Percentiles rank a stretch among this genome's conserved stretches.
Conservation (phyloP, 2,329 filamentous ascomycete genomes). For the Penicillium hordei region DNA sequence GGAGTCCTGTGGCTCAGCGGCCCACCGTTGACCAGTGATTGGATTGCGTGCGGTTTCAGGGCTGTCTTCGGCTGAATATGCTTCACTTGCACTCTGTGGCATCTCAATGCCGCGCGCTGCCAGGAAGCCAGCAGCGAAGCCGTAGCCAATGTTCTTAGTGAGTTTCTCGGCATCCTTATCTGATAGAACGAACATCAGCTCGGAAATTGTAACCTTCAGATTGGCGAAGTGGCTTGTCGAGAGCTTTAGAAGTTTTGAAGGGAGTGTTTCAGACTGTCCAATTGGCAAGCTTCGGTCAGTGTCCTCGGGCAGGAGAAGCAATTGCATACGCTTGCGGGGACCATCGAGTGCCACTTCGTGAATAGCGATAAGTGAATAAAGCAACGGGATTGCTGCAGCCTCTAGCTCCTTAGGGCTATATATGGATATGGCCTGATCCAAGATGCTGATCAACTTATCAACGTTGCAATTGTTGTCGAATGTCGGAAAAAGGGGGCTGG, state of each 20-base stretch:
- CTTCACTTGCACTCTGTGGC: slow-evolving; percentile 64
- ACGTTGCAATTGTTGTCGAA: slow-evolving; percentile 59
- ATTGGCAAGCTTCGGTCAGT: slow-evolving; percentile 75
- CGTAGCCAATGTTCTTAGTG: slow-evolving; percentile 90
- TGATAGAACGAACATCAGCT: slow-evolving; percentile 83
- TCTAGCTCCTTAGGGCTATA: slow-evolving; percentile 74
- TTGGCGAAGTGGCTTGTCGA: slow-evolving; percentile 73
- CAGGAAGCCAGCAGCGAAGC: slow-evolving; percentile 86
- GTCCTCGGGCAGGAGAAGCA: slow-evolving; percentile 70
- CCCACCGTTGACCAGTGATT: slow-evolving; percentile 79
- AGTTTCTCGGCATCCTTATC: slow-evolving; percentile 76
- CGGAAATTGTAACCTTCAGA: slow-evolving; percentile 71
- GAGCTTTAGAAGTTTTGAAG: slow-evolving; percentile 73
- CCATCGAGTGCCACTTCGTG: slow-evolving; percentile 66
- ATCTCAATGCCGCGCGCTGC: slow-evolving; percentile 79
- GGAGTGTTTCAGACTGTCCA: slow-evolving; percentile 70
- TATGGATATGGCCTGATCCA: slow-evolving; percentile 63
- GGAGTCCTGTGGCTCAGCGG: slow-evolving; percentile 61
- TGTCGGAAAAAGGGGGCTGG: slow-evolving; percentile 65
- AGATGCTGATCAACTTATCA: slow-evolving; percentile 66
- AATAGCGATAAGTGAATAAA: slow-evolving; percentile 72
- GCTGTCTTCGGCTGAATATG: slow-evolving; percentile 43
- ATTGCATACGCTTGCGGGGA: slow-evolving; percentile 63
- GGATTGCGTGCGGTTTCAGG: slow-evolving; percentile 63
- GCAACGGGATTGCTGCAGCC: slow-evolving; percentile 65